phyloP scores from a whole-genome alignment of 495 filamentous ascomycete species.

The Echria macrotheca region DNA sequence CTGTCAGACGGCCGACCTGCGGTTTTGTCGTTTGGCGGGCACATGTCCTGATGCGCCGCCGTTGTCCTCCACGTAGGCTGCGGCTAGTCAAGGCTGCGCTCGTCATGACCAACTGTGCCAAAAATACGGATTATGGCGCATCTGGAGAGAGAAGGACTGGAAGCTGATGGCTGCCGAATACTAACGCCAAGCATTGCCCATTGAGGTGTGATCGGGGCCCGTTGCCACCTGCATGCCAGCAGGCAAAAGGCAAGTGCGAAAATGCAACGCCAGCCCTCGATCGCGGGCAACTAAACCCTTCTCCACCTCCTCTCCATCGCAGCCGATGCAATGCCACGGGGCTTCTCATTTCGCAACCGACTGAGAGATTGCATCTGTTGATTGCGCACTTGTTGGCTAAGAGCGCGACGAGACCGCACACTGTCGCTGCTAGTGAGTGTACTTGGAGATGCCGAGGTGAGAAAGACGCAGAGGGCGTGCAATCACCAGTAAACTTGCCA shows the following conservation, averaged over 20 bases:
- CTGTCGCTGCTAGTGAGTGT: not conserved
- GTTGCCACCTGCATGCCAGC: slow-evolving; percentile 11
- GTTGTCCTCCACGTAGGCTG: no score
- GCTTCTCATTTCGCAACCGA: no score
- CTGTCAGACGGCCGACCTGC: no score
- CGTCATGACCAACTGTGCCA: not conserved
- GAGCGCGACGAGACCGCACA: not conserved
- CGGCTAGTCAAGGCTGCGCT: no score
- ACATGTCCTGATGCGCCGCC: no score
- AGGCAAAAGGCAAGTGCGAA: slow-evolving; percentile 1
- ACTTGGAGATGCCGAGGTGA: not conserved
- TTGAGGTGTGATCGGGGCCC: not conserved
- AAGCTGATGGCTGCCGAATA: not conserved
- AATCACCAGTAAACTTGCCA: no score
- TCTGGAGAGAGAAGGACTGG: not conserved
- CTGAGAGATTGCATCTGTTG: no score
- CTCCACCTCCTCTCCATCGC: not conserved
- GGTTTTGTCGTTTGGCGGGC: no score
- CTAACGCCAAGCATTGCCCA: not conserved
- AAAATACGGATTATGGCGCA: not conserved
- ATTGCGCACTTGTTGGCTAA: no score
- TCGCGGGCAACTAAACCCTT: no score
- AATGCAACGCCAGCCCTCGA: no score
- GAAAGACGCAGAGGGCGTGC: not conserved
- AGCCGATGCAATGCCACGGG: no score